Conservation (phyloP, 2,329 filamentous ascomycete species). For the Penicillium sp. region DNA sequence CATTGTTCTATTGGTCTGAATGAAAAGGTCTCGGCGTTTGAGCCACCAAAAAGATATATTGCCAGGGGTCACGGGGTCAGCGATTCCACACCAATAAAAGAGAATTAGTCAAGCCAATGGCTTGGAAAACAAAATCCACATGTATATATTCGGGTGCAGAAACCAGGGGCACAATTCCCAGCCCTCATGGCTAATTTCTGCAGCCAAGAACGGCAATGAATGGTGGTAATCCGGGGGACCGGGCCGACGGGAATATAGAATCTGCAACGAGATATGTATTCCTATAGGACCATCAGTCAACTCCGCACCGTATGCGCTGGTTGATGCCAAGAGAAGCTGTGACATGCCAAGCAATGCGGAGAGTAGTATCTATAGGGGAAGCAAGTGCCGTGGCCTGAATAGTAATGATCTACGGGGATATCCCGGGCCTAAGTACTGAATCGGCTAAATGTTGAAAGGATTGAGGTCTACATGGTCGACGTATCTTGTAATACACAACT, state of each 20-base stretch:
- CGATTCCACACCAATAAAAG: background rate
- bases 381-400: conserved; percentile 21
- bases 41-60: background rate
- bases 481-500: background rate
- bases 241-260: conserved; percentile 13
- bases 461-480: background rate
- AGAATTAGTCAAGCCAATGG: background rate
- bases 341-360: conserved; percentile 12
- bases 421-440: background rate
- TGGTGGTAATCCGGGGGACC: conserved; percentile 15
- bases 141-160: background rate
- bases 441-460: background rate
- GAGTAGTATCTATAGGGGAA: background rate
- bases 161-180: background rate
- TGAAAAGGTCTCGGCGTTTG: background rate
- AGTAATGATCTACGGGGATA: conserved; percentile 25
- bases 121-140: background rate
- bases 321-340: conserved; percentile 11
- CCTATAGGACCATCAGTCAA: background rate
- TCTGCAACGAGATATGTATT: background rate
- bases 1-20: background rate
- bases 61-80: background rate
- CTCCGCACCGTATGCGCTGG: no score
- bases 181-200: background rate
- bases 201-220: conserved; percentile 2